phyloP scores from a whole-genome alignment of 2,329 filamentous ascomycete genomes.

The Paecilomyces sp. region DNA sequence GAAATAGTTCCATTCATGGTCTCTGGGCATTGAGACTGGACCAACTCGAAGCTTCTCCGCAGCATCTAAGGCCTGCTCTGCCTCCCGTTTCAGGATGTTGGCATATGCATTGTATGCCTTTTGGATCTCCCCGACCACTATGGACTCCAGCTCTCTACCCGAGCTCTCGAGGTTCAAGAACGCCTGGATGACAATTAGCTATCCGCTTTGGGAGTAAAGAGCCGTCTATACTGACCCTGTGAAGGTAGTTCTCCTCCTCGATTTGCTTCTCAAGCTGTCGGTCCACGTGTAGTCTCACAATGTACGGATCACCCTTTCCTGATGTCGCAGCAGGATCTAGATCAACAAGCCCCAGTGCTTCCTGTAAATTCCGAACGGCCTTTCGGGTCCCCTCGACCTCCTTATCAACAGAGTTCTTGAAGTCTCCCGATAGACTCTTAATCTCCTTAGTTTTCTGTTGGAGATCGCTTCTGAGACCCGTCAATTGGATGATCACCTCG shows the following conservation, averaged over 20 bases:
- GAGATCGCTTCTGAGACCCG: conserved; percentile 77
- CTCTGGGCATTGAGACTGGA: conserved; percentile 87
- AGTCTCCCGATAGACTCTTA: conserved; percentile 85
- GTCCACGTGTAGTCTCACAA: conserved; percentile 79
- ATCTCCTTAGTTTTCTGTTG: conserved; percentile 98
- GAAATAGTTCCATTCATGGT: conserved; percentile 83
- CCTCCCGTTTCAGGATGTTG: conserved; percentile 83
- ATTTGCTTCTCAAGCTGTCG: conserved; percentile 86
- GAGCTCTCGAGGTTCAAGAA: conserved; percentile 92
- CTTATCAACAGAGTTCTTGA: conserved; percentile 93
- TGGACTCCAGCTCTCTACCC: conserved; percentile 88
- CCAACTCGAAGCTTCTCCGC: conserved; percentile 77
- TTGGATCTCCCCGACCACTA: conserved; percentile 94
- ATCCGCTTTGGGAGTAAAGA: neutral
- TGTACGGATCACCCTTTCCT: conserved; percentile 87
- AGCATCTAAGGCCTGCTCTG: conserved; percentile 69
- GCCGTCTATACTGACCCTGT: conserved; percentile 58
- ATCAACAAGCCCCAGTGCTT: conserved; percentile 72
- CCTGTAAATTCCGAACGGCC: conserved; percentile 72
- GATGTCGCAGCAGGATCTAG: conserved; percentile 66
- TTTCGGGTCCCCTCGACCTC: conserved; percentile 81
- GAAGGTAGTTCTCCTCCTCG: conserved; percentile 94
- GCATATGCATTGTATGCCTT: conserved; percentile 95
- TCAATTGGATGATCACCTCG: conserved; percentile 83
- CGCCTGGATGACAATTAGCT: conserved; percentile 49